Evolutionary conservation across 805 yeast species (phyloP), one percentile per base, ranked within the genome.

Genomic region (Yarrowia deformans): DNA sequence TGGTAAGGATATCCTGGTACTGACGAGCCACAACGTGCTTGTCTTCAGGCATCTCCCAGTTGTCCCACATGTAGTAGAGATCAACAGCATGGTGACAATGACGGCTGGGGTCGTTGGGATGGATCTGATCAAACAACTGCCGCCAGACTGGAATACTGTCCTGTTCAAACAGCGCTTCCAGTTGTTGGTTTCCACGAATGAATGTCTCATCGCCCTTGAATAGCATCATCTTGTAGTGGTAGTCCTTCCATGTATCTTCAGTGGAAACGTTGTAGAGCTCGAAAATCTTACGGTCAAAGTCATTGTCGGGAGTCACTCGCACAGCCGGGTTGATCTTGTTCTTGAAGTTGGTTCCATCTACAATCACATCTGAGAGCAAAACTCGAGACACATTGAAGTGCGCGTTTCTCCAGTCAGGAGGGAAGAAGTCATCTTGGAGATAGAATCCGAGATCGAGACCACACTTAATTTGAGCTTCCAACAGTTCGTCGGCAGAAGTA

Each of bases 1-100:
- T 56, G 63, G 23, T 6, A 9, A 56, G 48, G 9, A 14, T 40
- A 9, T 56, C 63, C n/a, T 56, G 63, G 8, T 56, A 42, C 63
- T 40, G 35, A 10, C 63, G 35, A 29, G 63, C 35, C 13, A 56
- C 48, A 0, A 14, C 37, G 6, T 42, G 63, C n/a, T 56, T 56
- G 7, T 29, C 48, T 16, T 56, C 48, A 1, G 63, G 63, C 46
- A 56, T 40, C 16, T 56, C 39, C 63, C 63, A 56, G 63, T 42
- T 56, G 13, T 56, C 43, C 63, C 63, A 56, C 63, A 56, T 56
- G 63, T 56, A 56, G 5, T 56, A 56, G 16, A 56, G 63, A 56
- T 56, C 63, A 0, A 56, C 63, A 12, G 63, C 63, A 29, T 56
- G 63, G 12, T 56, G 63, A 10, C 35, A 23, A 13, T 40, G 63